phyloP scores from a whole-genome alignment of 495 filamentous ascomycete genomes.

The Penicillium goetzii region DNA sequence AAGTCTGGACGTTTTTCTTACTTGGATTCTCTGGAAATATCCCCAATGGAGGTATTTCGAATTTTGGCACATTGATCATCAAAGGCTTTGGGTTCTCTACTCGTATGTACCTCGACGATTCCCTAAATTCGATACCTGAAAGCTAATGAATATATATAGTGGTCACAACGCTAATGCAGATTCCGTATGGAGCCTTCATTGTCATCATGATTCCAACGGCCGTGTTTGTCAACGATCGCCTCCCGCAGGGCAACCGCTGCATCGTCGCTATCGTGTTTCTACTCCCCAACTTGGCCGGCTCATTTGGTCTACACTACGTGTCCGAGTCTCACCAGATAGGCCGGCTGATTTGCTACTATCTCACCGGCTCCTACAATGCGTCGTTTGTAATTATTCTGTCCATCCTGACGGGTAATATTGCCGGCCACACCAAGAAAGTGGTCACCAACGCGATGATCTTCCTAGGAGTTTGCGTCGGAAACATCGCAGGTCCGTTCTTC shows the following conservation, averaged over 20 bases:
- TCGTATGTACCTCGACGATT: neutral
- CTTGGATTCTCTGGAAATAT: neutral
- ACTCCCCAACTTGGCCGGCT: neutral
- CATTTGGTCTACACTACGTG: neutral
- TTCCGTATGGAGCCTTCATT: neutral
- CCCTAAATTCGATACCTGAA: neutral
- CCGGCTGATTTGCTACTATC: constrained; percentile 53
- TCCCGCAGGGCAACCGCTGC: neutral
- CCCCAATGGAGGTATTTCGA: neutral
- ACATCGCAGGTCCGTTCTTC: constrained; percentile 60
- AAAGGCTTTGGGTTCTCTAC: neutral
- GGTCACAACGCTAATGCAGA: neutral
- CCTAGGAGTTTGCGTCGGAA: constrained; percentile 46
- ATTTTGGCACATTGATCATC: neutral
- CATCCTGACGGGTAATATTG: constrained; percentile 56
- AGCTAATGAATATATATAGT: neutral
- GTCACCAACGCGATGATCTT: constrained; percentile 58
- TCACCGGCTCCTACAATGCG: constrained; percentile 60
- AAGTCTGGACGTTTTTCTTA: neutral
- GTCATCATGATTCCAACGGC: neutral
- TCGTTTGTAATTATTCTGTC: constrained; percentile 60
- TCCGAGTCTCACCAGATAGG: neutral
- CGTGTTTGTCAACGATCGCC: neutral
- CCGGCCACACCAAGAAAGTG: constrained; percentile 60
- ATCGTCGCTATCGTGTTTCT: neutral